Percentiles rank a stretch among this genome's conserved stretches.
These are phyloP conservation scores for Marasmius oreades DNA, from an alignment of 1,284 basidiomycete species.

Conservation along the genomic window DNA sequence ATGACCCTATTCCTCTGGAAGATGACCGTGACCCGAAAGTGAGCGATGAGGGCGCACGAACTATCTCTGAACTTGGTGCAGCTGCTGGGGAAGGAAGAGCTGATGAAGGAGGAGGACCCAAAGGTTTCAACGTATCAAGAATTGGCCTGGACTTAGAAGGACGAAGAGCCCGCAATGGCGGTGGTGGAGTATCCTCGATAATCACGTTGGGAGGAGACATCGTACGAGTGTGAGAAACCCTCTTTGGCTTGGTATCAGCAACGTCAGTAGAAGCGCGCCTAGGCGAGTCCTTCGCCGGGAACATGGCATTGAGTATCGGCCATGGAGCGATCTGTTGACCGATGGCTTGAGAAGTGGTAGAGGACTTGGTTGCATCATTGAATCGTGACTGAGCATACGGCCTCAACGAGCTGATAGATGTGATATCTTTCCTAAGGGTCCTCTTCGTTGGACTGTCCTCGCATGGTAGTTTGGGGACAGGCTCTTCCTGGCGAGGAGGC, in stretches of 20 bases:
- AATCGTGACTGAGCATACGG: slow-evolving; percentile 53
- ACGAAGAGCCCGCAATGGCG: slow-evolving; percentile 56
- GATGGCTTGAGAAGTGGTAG: slow-evolving; percentile 26
- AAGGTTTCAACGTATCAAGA: slow-evolving; percentile 17
- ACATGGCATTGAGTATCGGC: slow-evolving; percentile 45
- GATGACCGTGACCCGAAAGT: slow-evolving; percentile 50
- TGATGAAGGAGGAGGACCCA: slow-evolving; percentile 19
- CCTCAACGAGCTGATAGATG: slow-evolving; percentile 54
- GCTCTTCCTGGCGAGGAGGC: not conserved
- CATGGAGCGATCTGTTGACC: slow-evolving; percentile 65
- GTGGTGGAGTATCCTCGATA: slow-evolving; percentile 33
- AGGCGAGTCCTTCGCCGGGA: slow-evolving; percentile 42
- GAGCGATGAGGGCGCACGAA: slow-evolving; percentile 36
- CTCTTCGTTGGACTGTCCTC: slow-evolving; percentile 36
- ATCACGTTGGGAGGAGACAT: slow-evolving; percentile 51
- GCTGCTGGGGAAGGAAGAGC: slow-evolving; percentile 7
- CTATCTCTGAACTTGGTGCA: slow-evolving; percentile 15
- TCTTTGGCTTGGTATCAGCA: not conserved
- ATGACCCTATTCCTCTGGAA: slow-evolving; percentile 26
- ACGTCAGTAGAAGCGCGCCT: slow-evolving; percentile 13
- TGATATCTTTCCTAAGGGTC: slow-evolving; percentile 34
- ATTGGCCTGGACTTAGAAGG: slow-evolving; percentile 38
- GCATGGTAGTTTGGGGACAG: slow-evolving; percentile 5
- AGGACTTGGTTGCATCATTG: slow-evolving; percentile 17
- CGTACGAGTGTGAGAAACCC: slow-evolving; percentile 45